Evolutionary conservation across 176 grass and related monocot species (phyloP).

Genomic region (Oryza australiensis): DNA sequence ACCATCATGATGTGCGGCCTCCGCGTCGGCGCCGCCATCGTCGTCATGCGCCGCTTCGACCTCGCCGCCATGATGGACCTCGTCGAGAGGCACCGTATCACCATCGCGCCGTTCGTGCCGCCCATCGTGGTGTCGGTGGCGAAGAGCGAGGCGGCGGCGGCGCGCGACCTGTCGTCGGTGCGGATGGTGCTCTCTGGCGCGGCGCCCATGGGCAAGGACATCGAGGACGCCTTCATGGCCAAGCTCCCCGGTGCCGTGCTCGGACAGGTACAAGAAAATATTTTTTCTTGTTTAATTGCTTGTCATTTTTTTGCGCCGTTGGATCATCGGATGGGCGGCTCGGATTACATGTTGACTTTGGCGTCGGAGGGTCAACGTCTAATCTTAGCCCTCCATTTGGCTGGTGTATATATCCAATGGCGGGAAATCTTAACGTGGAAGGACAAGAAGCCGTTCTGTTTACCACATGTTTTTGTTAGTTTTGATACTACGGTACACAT

Average conservation of each 20-base stretch:
- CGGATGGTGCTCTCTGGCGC: conserved; percentile 72
- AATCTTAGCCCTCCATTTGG: not conserved
- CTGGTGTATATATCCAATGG: not conserved
- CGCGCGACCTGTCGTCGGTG: conserved; percentile 61
- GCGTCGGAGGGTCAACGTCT: not conserved
- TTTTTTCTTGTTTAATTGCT: not conserved
- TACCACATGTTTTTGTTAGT: not conserved
- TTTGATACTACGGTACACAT: too few species aligned
- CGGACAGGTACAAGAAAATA: conserved; percentile 48
- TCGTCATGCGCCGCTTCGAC: conserved; percentile 72
- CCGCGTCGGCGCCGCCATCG: conserved; percentile 54
- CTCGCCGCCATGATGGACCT: conserved; percentile 51
- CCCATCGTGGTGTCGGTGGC: conserved; percentile 71
- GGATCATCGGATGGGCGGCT: not conserved
- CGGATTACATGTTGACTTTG: not conserved
- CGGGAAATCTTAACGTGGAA: not conserved
- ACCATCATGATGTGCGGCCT: conserved; percentile 74
- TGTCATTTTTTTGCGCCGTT: not conserved
- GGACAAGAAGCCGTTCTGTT: not conserved
- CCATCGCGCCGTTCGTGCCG: conserved; percentile 69
- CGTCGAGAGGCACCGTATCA: conserved; percentile 51
- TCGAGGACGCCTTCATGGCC: conserved; percentile 66
- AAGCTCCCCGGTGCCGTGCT: conserved; percentile 66
- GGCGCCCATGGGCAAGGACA: conserved; percentile 79
- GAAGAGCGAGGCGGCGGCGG: conserved; percentile 45